phyloP scores from a whole-genome alignment of 1,284 basidiomycete species.

The Termitomyces sp. region DNA sequence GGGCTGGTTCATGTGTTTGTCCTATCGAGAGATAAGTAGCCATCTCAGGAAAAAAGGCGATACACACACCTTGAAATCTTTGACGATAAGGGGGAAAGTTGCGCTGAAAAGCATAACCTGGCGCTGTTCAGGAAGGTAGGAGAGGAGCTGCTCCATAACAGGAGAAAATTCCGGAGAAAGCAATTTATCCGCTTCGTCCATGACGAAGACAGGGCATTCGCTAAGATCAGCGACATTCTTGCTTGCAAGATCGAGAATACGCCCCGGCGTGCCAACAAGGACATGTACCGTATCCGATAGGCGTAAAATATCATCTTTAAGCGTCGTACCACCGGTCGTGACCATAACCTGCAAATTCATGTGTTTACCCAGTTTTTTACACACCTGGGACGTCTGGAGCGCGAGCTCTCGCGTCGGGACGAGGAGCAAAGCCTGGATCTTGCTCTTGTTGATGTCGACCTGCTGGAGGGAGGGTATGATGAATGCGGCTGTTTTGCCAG shows the following conservation, averaged over 20 bases:
- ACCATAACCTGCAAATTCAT: conserved; percentile 98
- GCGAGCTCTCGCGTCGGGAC: conserved; percentile 95
- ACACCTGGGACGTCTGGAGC: conserved; percentile 95
- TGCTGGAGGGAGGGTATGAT: conserved; percentile 96
- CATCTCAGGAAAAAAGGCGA: not conserved
- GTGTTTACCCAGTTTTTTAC: conserved; percentile 95
- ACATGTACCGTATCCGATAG: conserved; percentile 90
- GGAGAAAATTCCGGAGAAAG: conserved; percentile 97
- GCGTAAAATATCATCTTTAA: conserved; percentile 97
- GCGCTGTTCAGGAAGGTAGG: conserved; percentile 79
- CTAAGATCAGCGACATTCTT: conserved; percentile 93
- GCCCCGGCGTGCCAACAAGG: conserved; percentile 94
- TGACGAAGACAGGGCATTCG: conserved; percentile 94
- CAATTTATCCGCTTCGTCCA: conserved; percentile 99
- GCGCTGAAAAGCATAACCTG: conserved; percentile 99
- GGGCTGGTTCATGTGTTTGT: conserved; percentile 95
- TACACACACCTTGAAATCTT: conserved; percentile 86
- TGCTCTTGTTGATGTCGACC: conserved; percentile 79
- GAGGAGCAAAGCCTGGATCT: conserved; percentile 93
- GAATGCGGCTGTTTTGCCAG: conserved; percentile 97
- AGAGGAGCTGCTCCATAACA: conserved; percentile 94
- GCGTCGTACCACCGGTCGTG: conserved; percentile 95
- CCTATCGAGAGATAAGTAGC: conserved; percentile 34
- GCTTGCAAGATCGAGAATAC: conserved; percentile 92
- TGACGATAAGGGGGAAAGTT: conserved; percentile 98